Evolutionary conservation across 768 basidiomycete genomes (phyloP).

Genomic region (Termitomyces sp.): DNA sequence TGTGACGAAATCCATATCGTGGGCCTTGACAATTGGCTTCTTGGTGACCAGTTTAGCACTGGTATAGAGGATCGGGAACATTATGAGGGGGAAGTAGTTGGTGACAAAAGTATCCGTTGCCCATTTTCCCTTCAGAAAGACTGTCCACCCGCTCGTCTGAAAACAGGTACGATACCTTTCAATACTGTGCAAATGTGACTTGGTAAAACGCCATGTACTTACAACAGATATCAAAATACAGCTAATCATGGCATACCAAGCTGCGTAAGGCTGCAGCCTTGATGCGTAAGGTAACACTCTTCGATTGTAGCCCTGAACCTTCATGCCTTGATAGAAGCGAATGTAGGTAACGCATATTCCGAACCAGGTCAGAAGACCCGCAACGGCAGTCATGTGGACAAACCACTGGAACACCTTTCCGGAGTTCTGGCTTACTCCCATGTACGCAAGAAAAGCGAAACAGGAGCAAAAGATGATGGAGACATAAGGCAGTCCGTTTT

Average conservation of each 20-base stretch:
- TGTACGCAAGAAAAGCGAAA: conserved; percentile 77
- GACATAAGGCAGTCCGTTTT: conserved; percentile 70
- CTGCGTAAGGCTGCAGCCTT: conserved; percentile 65
- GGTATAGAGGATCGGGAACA: conserved; percentile 74
- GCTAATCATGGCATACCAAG: conserved; percentile 45
- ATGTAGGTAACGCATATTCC: conserved; percentile 72
- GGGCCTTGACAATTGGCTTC: conserved; percentile 36
- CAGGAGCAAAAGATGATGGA: conserved; percentile 60
- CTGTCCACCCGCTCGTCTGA: conserved; percentile 40
- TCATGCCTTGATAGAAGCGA: conserved; percentile 81
- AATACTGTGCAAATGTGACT: background rate
- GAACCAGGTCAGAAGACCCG: conserved; percentile 75
- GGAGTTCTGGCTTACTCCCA: conserved; percentile 64
- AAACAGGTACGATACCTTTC: background rate
- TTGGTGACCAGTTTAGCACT: conserved; percentile 52
- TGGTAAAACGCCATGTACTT: conserved; percentile 19
- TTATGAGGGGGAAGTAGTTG: conserved; percentile 63
- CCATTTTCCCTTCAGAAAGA: conserved; percentile 39
- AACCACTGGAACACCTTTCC: conserved; percentile 80
- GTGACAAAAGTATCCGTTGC: conserved; percentile 65
- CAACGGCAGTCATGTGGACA: conserved; percentile 63
- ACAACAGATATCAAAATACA: conserved; percentile 58
- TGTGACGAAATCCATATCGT: conserved; percentile 85
- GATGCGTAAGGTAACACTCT: conserved; percentile 64
- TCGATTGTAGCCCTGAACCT: conserved; percentile 75